Evolutionary conservation across 805 yeast species (phyloP), one percentile per base, ranked within the genome.

Genomic region (Metschnikowia matae): DNA sequence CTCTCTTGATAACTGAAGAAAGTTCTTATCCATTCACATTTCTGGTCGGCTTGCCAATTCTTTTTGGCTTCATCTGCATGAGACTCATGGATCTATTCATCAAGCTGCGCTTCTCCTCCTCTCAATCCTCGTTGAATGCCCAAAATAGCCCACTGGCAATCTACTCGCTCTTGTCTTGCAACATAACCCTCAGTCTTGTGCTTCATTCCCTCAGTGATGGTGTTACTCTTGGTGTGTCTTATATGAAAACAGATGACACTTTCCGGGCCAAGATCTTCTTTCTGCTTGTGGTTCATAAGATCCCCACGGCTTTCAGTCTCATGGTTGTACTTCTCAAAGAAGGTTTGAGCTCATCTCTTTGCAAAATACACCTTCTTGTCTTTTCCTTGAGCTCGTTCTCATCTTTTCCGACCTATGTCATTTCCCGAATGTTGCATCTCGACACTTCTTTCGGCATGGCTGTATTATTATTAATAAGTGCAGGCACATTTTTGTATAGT

Each of bases 181-280:
- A 44, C 15, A 34, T 44, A 21, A 79, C 87, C 0, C 57, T 85
- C 3, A 89, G 90, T 0, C 69, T 87, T 13, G 61, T 85, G 1
- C 70, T 86, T 14, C 95, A 87, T 60, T 80, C 88, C 0, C 58
- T 81, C 2, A 81, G 87, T 1, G 95, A 87, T 58, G 95, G 95
- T 1, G 69, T 87, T 6, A 84, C 89, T 0, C 68, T 87, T 34
- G 89, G 90, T 0, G 78, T 89, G 0, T 74, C 85, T 1, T 71
- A 75, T 44, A 64, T 75, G 21, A 60, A 78, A 10, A 63, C 69
- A 18, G 68, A 68, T 49, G 59, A 66, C 7, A 63, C 71, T 6
- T 64, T 77, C 35, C 73, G 67, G 51, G 35, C 70, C 43, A 56
- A 82, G 36, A 80, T 87, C 46, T 78, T 84, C 43, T 46, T 82